Evolutionary conservation across 495 filamentous ascomycete species (phyloP).

Genomic region (Aspergillus funiculosus): DNA sequence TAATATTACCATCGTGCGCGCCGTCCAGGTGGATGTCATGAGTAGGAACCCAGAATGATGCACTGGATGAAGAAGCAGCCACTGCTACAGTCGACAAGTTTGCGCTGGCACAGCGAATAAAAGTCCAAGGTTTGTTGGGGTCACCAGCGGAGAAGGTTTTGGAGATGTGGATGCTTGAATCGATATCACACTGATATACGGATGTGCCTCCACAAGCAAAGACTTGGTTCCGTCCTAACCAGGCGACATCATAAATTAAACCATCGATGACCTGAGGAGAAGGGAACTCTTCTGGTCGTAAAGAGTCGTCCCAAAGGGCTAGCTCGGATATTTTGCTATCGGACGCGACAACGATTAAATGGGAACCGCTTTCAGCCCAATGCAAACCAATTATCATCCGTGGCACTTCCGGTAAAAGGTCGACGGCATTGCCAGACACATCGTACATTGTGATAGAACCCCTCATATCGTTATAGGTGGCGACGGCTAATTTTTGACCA

Average conservation of each 20-base stretch:
- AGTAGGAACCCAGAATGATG: constrained; percentile 42
- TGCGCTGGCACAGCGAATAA: constrained; percentile 31
- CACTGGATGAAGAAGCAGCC: constrained; percentile 29
- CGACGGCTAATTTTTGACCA: constrained; percentile 63
- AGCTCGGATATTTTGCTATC: constrained; percentile 39
- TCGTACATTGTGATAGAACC: constrained; percentile 66
- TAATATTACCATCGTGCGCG: constrained; percentile 44
- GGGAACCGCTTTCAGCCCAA: constrained; percentile 36
- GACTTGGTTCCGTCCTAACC: constrained; percentile 31
- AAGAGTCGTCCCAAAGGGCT: constrained; percentile 42
- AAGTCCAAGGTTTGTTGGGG: constrained; percentile 32
- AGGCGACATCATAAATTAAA: constrained; percentile 35
- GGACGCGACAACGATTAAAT: constrained; percentile 41
- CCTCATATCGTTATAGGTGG: constrained; percentile 56
- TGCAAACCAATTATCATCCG: constrained; percentile 40
- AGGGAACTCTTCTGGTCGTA: constrained; percentile 39
- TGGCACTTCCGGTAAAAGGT: constrained; percentile 44
- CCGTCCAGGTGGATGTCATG: constrained; percentile 36
- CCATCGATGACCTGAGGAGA: constrained; percentile 35
- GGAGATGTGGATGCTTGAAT: constrained; percentile 33
- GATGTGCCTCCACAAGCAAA: constrained; percentile 38
- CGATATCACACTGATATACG: constrained; percentile 42
- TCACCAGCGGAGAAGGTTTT: constrained; percentile 32
- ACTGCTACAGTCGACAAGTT: constrained; percentile 29
- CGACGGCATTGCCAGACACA: constrained; percentile 50